Conservation (phyloP, 331 rosid species). For the Spiraea crenata region DNA sequence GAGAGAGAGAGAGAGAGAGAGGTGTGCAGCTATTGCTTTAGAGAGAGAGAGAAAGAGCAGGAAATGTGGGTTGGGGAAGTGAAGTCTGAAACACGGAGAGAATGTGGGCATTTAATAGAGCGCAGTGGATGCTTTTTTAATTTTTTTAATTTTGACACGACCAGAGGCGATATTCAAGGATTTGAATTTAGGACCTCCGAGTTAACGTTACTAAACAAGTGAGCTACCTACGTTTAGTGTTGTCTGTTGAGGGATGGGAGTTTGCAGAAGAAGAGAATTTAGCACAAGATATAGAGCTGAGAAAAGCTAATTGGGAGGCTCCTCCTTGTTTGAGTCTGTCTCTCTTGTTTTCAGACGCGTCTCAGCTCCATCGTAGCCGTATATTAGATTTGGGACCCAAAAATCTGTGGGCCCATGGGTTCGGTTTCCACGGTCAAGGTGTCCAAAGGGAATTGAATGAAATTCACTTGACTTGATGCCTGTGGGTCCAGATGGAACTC, state of each 20-base stretch:
- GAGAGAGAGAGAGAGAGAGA: background rate
- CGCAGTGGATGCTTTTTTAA: background rate
- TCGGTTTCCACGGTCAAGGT: background rate
- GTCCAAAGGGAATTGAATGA: background rate
- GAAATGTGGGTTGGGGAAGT: constrained; percentile 15
- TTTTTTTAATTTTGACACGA: no score
- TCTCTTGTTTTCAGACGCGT: background rate
- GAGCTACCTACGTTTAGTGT: no score
- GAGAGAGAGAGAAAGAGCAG: constrained; percentile 2
- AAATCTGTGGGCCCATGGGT: background rate
- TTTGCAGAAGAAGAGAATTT: no score
- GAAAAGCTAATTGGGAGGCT: constrained; percentile 3
- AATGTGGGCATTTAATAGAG: constrained; percentile 23
- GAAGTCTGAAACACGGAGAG: background rate
- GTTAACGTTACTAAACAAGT: no score
- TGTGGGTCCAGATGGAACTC: background rate
- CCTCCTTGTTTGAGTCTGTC: background rate
- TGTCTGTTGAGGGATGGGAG: no score
- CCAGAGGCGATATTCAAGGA: background rate
- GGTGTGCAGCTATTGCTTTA: constrained; percentile 8
- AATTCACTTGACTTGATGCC: background rate
- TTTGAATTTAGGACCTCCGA: no score
- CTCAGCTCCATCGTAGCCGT: background rate
- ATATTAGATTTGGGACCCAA: background rate
- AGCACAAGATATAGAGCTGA: no score